These are phyloP conservation scores for Nakazawaea ishiwadae DNA, from an alignment of 805 yeast species.

Conservation along the genomic window DNA sequence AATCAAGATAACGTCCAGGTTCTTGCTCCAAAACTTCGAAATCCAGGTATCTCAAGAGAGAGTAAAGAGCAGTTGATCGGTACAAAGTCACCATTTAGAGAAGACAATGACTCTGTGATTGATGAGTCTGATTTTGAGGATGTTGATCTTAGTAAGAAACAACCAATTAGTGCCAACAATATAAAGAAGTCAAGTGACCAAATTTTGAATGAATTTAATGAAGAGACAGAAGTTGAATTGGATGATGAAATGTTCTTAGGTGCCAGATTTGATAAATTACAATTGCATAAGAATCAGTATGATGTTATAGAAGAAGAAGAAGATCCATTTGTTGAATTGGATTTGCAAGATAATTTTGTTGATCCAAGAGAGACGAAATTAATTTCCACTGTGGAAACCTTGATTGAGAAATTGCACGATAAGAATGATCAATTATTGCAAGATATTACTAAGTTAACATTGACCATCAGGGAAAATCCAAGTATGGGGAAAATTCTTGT, in stretches of 20 bases:
- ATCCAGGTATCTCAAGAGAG: neutral
- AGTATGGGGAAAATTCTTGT: constrained; percentile 1
- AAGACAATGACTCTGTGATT: constrained; percentile 1
- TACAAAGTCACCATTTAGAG: constrained; percentile 11
- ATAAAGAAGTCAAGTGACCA: neutral
- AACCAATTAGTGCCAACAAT: neutral
- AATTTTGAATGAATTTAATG: constrained; percentile 1
- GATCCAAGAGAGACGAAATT: constrained; percentile 8
- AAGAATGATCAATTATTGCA: constrained; percentile 5
- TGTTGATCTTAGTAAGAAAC: constrained; percentile 21
- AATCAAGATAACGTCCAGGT: constrained; percentile 4
- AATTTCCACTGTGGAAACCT: constrained; percentile 3
- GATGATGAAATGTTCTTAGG: constrained; percentile 1
- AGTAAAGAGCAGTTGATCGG: constrained; percentile 7
- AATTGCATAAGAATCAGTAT: neutral
- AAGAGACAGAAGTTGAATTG: neutral
- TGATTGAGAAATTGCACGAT: constrained; percentile 2
- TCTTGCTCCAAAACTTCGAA: constrained; percentile 3
- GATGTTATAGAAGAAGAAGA: neutral
- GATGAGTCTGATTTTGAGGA: constrained; percentile 28
- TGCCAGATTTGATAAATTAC: constrained; percentile 1
- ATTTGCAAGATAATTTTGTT: constrained; percentile 3
- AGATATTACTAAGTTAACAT: neutral
- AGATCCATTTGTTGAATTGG: constrained; percentile 8
- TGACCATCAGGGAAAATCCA: neutral